A percentile compares a stretch with the other conserved stretches of the same genome.
These are phyloP conservation scores for Termitomyces sp. DNA, from an alignment of 768 basidiomycete genomes.

Conservation along the genomic window DNA sequence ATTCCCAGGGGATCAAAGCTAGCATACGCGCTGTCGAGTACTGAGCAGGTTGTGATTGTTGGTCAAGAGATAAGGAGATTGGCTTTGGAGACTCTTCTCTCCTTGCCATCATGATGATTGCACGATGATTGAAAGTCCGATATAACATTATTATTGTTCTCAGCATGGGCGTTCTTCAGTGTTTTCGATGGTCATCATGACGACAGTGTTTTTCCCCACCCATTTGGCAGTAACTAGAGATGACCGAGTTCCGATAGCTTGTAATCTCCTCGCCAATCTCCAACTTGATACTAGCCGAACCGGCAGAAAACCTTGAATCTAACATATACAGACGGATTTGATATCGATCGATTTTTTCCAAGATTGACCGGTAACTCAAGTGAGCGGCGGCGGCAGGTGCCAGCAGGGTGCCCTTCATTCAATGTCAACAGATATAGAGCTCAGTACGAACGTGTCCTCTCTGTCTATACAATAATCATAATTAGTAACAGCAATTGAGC, in stretches of 20 bases:
- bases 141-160: not conserved
- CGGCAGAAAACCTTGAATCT: too few species aligned
- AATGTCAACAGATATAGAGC: not conserved
- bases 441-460: not conserved
- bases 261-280: too few species aligned
- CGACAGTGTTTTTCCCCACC: too few species aligned
- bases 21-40: not conserved
- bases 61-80: not conserved
- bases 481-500: not conserved
- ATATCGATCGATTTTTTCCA: too few species aligned
- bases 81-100: not conserved
- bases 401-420: not conserved
- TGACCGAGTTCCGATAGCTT: too few species aligned
- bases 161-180: too few species aligned
- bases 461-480: not conserved
- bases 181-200: too few species aligned
- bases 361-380: not conserved
- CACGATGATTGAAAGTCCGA: slow-evolving; percentile 5
- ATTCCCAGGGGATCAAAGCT: not conserved
- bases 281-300: too few species aligned
- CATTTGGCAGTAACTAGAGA: too few species aligned
- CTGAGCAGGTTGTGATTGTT: not conserved
- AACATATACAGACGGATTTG: not conserved
- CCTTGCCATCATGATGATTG: not conserved
- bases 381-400: not conserved